Conservation (phyloP, 192 early-diverging fungal species). For the Thamnidium elegans region DNA sequence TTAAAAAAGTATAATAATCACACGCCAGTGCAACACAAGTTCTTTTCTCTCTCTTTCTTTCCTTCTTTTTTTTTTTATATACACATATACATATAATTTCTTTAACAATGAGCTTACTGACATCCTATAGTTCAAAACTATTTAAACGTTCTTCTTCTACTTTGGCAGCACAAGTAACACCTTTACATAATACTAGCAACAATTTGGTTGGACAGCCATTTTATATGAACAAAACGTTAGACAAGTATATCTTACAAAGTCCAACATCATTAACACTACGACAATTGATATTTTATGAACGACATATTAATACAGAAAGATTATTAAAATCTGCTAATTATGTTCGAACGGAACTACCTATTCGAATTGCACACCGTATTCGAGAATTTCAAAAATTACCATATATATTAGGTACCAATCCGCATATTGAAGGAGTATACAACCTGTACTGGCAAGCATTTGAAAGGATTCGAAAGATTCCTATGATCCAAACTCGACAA, state of each 20-base stretch:
- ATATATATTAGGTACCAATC: constrained; percentile 92
- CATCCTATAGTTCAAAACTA: too few relatives aligned
- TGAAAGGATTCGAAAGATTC: constrained; percentile 71
- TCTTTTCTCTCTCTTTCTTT: too few relatives aligned
- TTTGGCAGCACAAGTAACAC: too few relatives aligned
- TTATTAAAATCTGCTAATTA: constrained; percentile 89
- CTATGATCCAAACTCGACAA: constrained; percentile 72
- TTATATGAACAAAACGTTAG: constrained; percentile 88
- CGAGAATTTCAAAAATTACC: constrained; percentile 91
- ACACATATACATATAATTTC: too few relatives aligned
- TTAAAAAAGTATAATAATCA: too few relatives aligned
- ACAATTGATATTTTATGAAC: constrained; percentile 90
- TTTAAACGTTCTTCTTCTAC: too few relatives aligned
- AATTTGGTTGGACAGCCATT: constrained; percentile 40
- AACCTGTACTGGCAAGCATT: constrained; percentile 92
- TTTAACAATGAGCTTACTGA: too few relatives aligned
- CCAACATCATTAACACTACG: constrained; percentile 85
- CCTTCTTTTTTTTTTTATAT: too few relatives aligned
- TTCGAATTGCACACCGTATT: constrained; percentile 92
- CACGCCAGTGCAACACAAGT: too few relatives aligned
- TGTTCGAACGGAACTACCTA: constrained; percentile 83
- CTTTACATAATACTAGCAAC: too few relatives aligned
- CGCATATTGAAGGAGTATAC: constrained; percentile 78
- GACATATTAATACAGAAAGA: constrained; percentile 81
- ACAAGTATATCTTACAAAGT: constrained; percentile 77